phyloP scores from a whole-genome alignment of 2,329 filamentous ascomycete genomes.

The Apiospora arundinis region DNA sequence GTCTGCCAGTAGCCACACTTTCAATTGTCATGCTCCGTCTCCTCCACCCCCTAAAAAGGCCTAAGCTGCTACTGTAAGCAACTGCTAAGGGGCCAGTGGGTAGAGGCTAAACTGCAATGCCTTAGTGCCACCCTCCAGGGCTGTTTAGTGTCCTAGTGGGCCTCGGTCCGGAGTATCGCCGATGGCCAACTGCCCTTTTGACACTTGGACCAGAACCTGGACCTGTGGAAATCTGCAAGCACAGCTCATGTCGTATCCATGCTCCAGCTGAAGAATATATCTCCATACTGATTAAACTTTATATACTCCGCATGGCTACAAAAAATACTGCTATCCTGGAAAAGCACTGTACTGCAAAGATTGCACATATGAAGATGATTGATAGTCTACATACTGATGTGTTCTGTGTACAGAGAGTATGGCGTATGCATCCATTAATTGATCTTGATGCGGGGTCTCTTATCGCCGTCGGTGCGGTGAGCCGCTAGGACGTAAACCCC shows the following conservation, averaged over 20 bases:
- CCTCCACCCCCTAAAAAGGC: not conserved
- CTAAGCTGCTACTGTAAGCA: no score
- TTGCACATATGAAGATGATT: no score
- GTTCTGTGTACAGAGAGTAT: no score
- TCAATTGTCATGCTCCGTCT: not conserved
- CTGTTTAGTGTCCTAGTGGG: not conserved
- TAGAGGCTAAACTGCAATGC: not conserved
- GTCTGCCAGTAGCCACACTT: no score
- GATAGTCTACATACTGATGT: no score
- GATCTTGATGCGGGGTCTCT: slow-evolving; percentile 4
- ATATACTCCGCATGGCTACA: no score
- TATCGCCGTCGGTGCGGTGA: not conserved
- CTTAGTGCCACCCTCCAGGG: not conserved
- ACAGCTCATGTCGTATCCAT: not conserved
- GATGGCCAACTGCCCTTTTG: not conserved
- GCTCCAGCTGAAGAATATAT: not conserved
- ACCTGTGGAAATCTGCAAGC: not conserved
- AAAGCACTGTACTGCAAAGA: no score
- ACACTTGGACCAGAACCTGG: no score
- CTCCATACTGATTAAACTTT: not conserved
- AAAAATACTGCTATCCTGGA: no score
- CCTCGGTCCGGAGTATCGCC: slow-evolving; percentile 12
- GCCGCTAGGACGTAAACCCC: not conserved
- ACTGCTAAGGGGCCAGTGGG: no score
- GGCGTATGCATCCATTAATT: no score